phyloP scores from a whole-genome alignment of 2,329 filamentous ascomycete species.

The Diaporthe helianthi region DNA sequence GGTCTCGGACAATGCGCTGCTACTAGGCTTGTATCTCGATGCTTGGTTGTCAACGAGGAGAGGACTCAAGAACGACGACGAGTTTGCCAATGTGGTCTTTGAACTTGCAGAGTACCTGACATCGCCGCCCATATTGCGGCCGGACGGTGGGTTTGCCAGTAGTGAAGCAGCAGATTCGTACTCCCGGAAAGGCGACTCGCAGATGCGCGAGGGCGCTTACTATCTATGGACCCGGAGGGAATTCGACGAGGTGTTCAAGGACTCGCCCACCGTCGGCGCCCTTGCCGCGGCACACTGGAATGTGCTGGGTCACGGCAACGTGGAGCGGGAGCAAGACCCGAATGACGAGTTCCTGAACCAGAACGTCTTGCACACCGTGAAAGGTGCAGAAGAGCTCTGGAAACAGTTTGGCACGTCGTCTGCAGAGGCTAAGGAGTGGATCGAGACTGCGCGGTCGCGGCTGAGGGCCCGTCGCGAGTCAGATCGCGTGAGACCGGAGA shows the following conservation, averaged over 20 bases:
- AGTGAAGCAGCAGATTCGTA: conserved; percentile 91
- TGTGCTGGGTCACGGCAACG: conserved; percentile 83
- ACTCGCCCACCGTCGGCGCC: conserved; percentile 64
- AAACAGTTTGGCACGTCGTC: conserved; percentile 76
- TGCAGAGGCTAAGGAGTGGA: conserved; percentile 70
- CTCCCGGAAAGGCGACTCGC: conserved; percentile 74
- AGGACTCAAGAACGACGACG: conserved; percentile 56
- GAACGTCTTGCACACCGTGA: conserved; percentile 81
- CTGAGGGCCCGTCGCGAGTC: conserved; percentile 75
- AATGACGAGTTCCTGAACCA: conserved; percentile 95
- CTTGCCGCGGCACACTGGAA: conserved; percentile 86
- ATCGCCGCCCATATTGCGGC: conserved; percentile 69
- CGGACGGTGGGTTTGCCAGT: conserved; percentile 79
- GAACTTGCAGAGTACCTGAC: conserved; percentile 90
- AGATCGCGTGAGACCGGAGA: conserved; percentile 75
- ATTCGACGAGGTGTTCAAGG: conserved; percentile 74
- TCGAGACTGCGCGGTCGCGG: conserved; percentile 71
- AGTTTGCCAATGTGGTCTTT: conserved; percentile 79
- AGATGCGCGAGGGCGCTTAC: conserved; percentile 90
- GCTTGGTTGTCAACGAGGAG: conserved; percentile 70
- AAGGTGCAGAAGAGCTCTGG: conserved; percentile 72
- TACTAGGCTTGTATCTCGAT: conserved; percentile 84
- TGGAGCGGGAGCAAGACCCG: conserved; percentile 80
- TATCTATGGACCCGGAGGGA: conserved; percentile 94
- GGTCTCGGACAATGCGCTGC: conserved; percentile 88